Evolutionary conservation across 2,329 filamentous ascomycete genomes (phyloP), one percentile per base, ranked within the genome.

Genomic region (Domatiomyces globalis): DNA sequence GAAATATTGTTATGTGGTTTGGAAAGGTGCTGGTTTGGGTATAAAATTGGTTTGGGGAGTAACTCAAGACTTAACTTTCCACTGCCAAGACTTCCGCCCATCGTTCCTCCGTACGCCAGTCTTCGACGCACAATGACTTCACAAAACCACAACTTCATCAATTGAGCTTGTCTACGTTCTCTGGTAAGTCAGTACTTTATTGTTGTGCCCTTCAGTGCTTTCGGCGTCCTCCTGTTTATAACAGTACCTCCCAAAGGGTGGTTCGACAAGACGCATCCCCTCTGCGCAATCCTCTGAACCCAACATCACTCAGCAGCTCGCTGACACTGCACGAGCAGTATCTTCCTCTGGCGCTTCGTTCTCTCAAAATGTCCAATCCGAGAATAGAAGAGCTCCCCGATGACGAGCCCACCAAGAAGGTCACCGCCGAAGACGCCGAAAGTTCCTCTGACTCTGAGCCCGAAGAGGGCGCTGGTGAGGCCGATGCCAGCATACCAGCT

Each of bases 331-430:
- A 39, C 12, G 15, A 39, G 33, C 33, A 10, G 15, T 19, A 39
- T 39, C 20, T n/a, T 43, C 25, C 39, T 36, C 42, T 39, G 15
- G 19, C 60, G 27, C 33, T 2, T 45, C 71, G 74, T 71, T 69
- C 71, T 53, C 56, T 60, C 60, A 65, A 86, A 73, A 98, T 98
- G 92, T 85, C 92, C 71, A 94, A 95, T 79, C 87, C 90, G 71
- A 85, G 90, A 74, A 84, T 96, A 73, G 90, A 98, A 79, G 92
- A 98, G 77, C 81, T 98, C 66, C 84, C 87, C 64, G 92, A 96
- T 69, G 88, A 79, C 54, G 70, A 89, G 66, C 84, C 87, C 76
- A 79, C 82, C 68, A 82, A 86, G 77, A 89, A 92, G 80, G 78
- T 80, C 67, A 85, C 85, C 65, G 83, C 79, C 64, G 88, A 92